Evolutionary conservation across 164 flowering plant species (phyloP).

Genomic region (Nelumbo lutea): DNA sequence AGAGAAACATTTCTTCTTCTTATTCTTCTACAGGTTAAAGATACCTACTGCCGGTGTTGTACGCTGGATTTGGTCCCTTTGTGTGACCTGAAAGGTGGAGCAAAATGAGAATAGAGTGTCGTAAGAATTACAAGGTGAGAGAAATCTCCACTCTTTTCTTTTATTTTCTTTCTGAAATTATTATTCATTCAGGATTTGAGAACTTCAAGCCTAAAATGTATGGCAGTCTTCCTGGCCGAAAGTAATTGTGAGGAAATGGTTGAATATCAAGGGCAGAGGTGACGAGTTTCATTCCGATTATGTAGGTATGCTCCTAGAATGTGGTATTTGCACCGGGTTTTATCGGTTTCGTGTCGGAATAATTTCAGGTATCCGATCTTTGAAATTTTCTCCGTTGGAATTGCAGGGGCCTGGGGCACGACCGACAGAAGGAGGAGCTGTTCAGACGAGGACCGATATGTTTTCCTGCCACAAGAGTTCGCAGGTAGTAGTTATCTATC

Average conservation of each 20-base stretch:
- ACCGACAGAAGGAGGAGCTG: too few relatives aligned
- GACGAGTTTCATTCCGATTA: slow-evolving; percentile 63
- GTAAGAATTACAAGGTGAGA: slow-evolving; percentile 29
- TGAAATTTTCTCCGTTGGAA: too few relatives aligned
- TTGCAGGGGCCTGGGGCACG: too few relatives aligned
- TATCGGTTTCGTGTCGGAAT: too few relatives aligned
- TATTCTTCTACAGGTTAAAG: slow-evolving; percentile 1
- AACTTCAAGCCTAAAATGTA: neutral
- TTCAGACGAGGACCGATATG: too few relatives aligned
- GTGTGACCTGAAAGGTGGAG: slow-evolving; percentile 12
- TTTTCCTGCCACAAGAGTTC: too few relatives aligned
- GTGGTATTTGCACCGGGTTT: too few relatives aligned
- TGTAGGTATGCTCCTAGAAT: neutral
- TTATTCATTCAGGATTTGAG: neutral
- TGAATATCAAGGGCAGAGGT: slow-evolving; percentile 47
- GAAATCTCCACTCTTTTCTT: neutral
- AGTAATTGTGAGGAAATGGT: slow-evolving; percentile 57
- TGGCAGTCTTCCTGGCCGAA: slow-evolving; percentile 67
- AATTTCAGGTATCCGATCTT: too few relatives aligned
- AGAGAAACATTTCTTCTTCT: slow-evolving; percentile 1
- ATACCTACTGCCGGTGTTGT: neutral
- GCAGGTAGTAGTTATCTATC: slow-evolving; percentile 9
- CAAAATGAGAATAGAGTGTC: slow-evolving; percentile 31
- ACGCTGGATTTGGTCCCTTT: neutral
- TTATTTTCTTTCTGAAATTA: neutral